These are phyloP conservation scores for Bifiguratus adelaidae DNA, from an alignment of 192 early-diverging fungal species.

Conservation along the genomic window DNA sequence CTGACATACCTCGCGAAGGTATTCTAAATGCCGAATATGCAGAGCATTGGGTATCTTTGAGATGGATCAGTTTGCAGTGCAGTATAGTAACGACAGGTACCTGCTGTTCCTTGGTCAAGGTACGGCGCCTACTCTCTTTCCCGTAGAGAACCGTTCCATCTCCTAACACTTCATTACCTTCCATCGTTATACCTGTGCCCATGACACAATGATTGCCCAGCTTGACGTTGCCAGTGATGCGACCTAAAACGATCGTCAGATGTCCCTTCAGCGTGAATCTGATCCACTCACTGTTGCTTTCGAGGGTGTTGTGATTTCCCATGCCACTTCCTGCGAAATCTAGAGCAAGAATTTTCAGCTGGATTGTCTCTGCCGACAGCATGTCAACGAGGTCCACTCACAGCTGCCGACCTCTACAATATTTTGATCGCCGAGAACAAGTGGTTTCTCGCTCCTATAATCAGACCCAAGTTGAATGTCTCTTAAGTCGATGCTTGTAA, in stretches of 20 bases:
- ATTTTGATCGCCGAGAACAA: constrained; percentile 64
- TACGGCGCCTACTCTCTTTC: background rate
- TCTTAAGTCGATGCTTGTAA: background rate
- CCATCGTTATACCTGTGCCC: constrained; percentile 52
- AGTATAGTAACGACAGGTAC: background rate
- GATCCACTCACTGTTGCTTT: constrained; percentile 41
- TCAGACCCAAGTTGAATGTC: background rate
- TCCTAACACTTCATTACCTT: constrained; percentile 39
- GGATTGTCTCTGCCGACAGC: too few relatives aligned
- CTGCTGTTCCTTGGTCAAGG: background rate
- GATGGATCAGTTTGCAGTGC: background rate
- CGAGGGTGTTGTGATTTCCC: constrained; percentile 54
- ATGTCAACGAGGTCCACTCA: too few relatives aligned
- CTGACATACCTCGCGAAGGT: constrained; percentile 40
- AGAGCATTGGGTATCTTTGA: constrained; percentile 10
- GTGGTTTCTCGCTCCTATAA: constrained; percentile 26
- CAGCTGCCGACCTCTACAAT: constrained; percentile 65
- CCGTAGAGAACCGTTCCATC: constrained; percentile 64
- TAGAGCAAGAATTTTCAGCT: too few relatives aligned
- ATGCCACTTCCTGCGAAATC: constrained; percentile 55
- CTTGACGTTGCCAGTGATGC: constrained; percentile 36
- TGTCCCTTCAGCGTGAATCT: background rate
- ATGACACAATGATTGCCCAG: constrained; percentile 64
- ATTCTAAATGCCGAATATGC: constrained; percentile 61
- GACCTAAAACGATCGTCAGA: constrained; percentile 24